Evolutionary conservation across 2,329 filamentous ascomycete genomes (phyloP), one percentile per base, ranked within the genome.

Genomic region (Colletotrichum caudatum): DNA sequence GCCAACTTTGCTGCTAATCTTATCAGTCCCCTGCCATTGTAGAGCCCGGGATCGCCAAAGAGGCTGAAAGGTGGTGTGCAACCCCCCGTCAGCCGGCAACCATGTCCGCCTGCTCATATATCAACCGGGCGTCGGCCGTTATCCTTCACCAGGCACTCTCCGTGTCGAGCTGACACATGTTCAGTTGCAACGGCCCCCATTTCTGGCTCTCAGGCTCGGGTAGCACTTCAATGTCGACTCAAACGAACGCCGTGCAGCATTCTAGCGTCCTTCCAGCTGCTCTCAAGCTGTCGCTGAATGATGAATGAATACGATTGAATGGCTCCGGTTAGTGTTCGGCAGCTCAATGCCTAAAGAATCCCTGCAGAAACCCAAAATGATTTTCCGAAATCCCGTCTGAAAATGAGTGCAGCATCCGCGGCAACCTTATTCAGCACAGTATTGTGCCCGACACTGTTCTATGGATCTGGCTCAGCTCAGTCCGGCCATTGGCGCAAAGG

Each of bases 401-500:
- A 37, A 20, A 6, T n/a, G 41, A 60, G 26, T 18, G 16, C 16
- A 53, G 26, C 18, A 37, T 35, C 33, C 20, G 33, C 37, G 20
- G 18, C 11, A 12, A 37, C 23, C 3, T 6, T 6, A 37, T 37
- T n/a, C 33, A 8, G 20, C 53, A 20, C 26, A n/a, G 11, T 8
- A 16, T 37, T 35, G 7, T 56, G 33, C 11, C 23, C 29, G 44
- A 8, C 12, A 23, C 12, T 26, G n/a, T 44, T 11, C 7, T 1
- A 18, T 44, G 37, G 7, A 2, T 18, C 7, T 29, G 41, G n/a
- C 56, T 71, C 54, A 69, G 50, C 39, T 29, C 65, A 68, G 26
- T 18, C 44, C 60, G 16, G 64, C 44, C 69, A 79, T 50, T 14
- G 64, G 69, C 14, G 68, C 72, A 76, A 87, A 87, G 5, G 74